Conservation (phyloP, 2,329 filamentous ascomycete genomes). For the Cadophora sp. region DNA sequence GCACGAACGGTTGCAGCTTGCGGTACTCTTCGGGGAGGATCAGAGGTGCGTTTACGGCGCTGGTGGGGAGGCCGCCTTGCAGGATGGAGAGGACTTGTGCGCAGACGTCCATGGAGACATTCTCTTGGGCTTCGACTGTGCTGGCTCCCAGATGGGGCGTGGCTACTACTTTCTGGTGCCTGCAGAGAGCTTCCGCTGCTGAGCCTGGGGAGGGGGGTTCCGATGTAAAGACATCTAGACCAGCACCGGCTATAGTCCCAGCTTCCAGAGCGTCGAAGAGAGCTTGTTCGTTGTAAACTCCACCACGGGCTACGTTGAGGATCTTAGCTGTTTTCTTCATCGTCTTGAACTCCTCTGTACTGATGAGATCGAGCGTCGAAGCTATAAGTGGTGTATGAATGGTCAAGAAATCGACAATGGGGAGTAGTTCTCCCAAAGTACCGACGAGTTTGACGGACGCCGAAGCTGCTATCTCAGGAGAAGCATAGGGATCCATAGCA, state of each 20-base stretch:
- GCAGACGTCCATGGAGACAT: slow-evolving; percentile 83
- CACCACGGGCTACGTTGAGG: slow-evolving; percentile 80
- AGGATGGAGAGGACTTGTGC: slow-evolving; percentile 79
- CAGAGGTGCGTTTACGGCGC: slow-evolving; percentile 81
- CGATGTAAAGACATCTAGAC: slow-evolving; percentile 79
- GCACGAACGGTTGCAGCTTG: slow-evolving; percentile 78
- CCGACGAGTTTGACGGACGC: slow-evolving; percentile 70
- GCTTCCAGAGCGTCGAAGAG: slow-evolving; percentile 73
- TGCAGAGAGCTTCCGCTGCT: slow-evolving; percentile 66
- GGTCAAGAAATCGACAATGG: slow-evolving; percentile 76
- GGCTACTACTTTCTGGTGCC: slow-evolving; percentile 74
- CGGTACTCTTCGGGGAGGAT: slow-evolving; percentile 83
- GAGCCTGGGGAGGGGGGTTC: slow-evolving; percentile 71
- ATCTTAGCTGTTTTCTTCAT: slow-evolving; percentile 80
- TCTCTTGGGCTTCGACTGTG: slow-evolving; percentile 84
- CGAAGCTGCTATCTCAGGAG: slow-evolving; percentile 71
- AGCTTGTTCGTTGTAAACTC: slow-evolving; percentile 79
- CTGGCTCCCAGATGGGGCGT: slow-evolving; percentile 83
- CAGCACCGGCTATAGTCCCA: slow-evolving; percentile 77
- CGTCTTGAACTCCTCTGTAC: slow-evolving; percentile 66
- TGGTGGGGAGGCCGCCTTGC: slow-evolving; percentile 73
- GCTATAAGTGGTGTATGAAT: slow-evolving; percentile 83
- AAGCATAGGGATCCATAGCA: slow-evolving; percentile 80
- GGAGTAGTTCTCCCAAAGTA: slow-evolving; percentile 65
- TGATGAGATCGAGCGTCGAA: slow-evolving; percentile 77